These are phyloP conservation scores for Stachybotrys echinatus DNA, from an alignment of 2,329 filamentous ascomycete genomes.

Conservation along the genomic window DNA sequence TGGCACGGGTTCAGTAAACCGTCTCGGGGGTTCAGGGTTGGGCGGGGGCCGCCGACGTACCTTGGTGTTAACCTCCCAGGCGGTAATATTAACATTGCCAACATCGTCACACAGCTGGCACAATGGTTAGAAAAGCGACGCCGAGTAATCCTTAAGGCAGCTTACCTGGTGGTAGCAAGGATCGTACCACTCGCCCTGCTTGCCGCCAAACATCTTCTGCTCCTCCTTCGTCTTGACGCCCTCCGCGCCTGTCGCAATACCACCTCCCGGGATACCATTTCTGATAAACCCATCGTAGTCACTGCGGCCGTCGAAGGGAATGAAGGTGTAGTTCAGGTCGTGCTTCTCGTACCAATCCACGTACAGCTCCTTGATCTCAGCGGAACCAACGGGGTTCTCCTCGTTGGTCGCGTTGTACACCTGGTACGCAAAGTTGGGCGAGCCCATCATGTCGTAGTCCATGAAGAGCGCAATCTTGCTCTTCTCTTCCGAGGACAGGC, in stretches of 20 bases:
- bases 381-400: slow-evolving; percentile 64
- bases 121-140: neutral
- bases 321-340: slow-evolving; percentile 62
- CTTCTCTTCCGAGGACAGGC: slow-evolving; percentile 53
- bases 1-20: too few species aligned
- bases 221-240: slow-evolving; percentile 68
- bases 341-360: slow-evolving; percentile 59
- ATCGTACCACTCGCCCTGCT: slow-evolving; percentile 55
- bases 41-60: slow-evolving; percentile 25
- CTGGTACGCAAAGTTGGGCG: slow-evolving; percentile 60
- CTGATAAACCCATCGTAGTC: slow-evolving; percentile 77
- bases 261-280: slow-evolving; percentile 67
- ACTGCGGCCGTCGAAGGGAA: slow-evolving; percentile 71
- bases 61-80: slow-evolving; percentile 58
- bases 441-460: slow-evolving; percentile 68
- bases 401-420: slow-evolving; percentile 69
- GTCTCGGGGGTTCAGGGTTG: too few species aligned
- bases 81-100: slow-evolving; percentile 51
- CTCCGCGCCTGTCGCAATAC: slow-evolving; percentile 74
- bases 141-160: too few species aligned
- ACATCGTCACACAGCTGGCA: slow-evolving; percentile 52
- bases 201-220: slow-evolving; percentile 63
- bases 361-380: slow-evolving; percentile 64
- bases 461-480: slow-evolving; percentile 59
- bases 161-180: slow-evolving; percentile 47